Evolutionary conservation across 164 flowering plant genomes (phyloP), one percentile per base, ranked within the genome.

Genomic region (Dillenia turbinata): DNA sequence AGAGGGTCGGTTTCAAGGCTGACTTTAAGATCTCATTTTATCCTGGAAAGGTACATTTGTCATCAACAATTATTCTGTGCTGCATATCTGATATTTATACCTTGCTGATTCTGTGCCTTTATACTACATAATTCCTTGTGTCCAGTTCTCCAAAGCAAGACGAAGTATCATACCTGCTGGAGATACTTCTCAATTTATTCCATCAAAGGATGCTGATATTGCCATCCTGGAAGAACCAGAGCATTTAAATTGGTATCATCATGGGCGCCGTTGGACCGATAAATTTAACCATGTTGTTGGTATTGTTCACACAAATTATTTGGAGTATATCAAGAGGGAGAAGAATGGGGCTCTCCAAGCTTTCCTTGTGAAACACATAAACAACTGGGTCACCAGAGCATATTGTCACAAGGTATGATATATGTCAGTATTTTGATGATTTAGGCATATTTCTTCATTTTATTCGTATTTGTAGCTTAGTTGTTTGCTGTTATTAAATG

Each of bases 181-280:
- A 61, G 93, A 87, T 66, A 87, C 93, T 62, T 75, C 90, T 53
- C 81, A 77, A 59, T 87, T 87, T 67, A 83, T 86, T 56, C 71
- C 92, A 16, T 81, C 86, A 22, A 85, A 76, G 75, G 89, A 87
- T 64, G 90, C 93, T 60, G 93, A 87, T 67, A 87, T 87, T 75
- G 88, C 88, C 63, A 85, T 87, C 59, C 81, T 87, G 10, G 93
- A 87, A 80, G 93, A 87, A 64, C 93, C 93, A 47, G 93, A 87
- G 66, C 90, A 87, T 47, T 65, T 87, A 47, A 87, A 85, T 65
- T 87, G 93, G 93, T 87, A 87, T 61, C 86, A 87, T 73, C 93
- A 87, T 77, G 93, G 93, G 22, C 79, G 67, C 57, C 85, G 93
- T 45, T 87, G 93, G 93, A 87, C 90, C 62, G 93, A 87, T 74